Evolutionary conservation across 352 stramenopile species (phyloP), one percentile per base, ranked within the genome.

Genomic region (Nothophytophthora sp.): DNA sequence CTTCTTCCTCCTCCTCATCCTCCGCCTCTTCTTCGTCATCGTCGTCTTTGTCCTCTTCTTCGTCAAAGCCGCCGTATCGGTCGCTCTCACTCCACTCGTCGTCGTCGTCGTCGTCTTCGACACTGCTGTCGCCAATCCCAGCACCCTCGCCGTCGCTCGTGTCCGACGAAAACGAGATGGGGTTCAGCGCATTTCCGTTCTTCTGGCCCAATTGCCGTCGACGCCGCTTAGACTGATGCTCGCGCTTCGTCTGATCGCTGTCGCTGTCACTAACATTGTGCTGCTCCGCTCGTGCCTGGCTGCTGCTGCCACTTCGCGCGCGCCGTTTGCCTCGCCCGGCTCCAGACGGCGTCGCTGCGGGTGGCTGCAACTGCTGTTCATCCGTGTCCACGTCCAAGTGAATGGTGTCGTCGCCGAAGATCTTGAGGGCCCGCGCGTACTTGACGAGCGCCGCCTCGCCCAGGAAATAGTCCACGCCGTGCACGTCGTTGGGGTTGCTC

Each of bases 401-500:
- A 30, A 30, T 30, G 33, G 39, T 27, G 19, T 63, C 52, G 7
- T 59, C 38, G 28, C 63, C 67, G 19, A 78, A 78, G 28, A 78
- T 78, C 20, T 54, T 42, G 32, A 54, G 40, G 15, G 46, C 50
- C 32, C 63, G 52, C 11, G 48, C 68, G 34, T 73, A 70, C 4
- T 35, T 36, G 22, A 78, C 64, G 20, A 78, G 62, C 53, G 59
- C 64, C 18, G 52, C 60, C 50, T 78, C 68, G 25, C 68, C 64
- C 44, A 74, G 57, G 36, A 78, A 72, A 18, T 63, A 78, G 46
- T 78, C 68, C 6, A 52, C 61, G 23, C 61, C 60, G 15, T 58
- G 41, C n/a, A 60, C 57, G 47, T 67, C 60, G 12, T 40, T 1
- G 22, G 34, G 40, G 42, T 44, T 55, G 8, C 29, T 29, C 13